Base-by-base conservation (phyloP, 2,329 filamentous ascomycete genomes). In the Aspergillus felis region DNA sequence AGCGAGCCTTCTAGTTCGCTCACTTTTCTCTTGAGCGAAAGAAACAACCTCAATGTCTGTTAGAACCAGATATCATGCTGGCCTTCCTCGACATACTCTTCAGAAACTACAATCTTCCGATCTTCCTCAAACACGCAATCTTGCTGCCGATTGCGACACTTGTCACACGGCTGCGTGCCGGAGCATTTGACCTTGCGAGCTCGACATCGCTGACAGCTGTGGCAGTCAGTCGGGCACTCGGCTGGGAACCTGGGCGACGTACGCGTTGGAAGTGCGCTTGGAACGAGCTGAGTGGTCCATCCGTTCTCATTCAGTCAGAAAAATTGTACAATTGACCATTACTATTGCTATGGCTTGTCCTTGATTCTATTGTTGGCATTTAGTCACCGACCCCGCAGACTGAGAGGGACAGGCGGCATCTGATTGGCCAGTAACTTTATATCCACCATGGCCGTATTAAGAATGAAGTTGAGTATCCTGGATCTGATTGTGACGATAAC, bases 61-160 rank as follows among this genome's bases (percentile, higher is more conserved):
- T 44, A 44, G 41, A 12, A 38, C 14, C 6, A 17, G 6, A 44
- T 22, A 10, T 44, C 7, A 10, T 44, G n/a, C 3, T 5, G 20
- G 20, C 10, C 8, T 24, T 2, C 17, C 1, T 22, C 22, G 22
- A 44, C 41, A 47, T 64, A 77, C 76, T 73, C 75, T 66, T 73
- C 69, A 9, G 76, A 78, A 2, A 79, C 76, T 7, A 79, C 64
- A 25, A 80, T 70, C 57, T 79, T 79, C 35, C 77, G 73, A 41
- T 78, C 74, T 41, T 72, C 69, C 49, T 76, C 72, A 49, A 76
- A 76, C 24, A 66, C 66, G 56, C 74, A 76, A 4, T 66, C 59
- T 10, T 72, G 67, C n/a, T 66, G 68, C 47, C 74, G 68, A 55
- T 72, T 71, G 29, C 61, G 68, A 60, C 74, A 77, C 24, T 71